A percentile compares a stretch with the other conserved stretches of the same genome.
Evolutionary conservation across 345 rosid species (phyloP).

Genomic region (Isatis tinctoria): DNA sequence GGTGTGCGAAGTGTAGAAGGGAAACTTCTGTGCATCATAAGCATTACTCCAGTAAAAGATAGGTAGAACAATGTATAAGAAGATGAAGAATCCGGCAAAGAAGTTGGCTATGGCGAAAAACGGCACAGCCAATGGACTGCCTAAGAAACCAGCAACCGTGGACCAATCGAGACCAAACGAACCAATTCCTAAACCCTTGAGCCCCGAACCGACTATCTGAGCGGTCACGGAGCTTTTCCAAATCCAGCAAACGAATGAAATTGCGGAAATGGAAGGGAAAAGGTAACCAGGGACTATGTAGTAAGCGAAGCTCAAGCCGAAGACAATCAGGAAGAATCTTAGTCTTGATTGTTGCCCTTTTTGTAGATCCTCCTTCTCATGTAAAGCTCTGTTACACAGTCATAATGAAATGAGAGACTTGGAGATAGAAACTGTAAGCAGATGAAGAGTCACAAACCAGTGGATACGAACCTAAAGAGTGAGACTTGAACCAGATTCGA

Average conservation of each 20-base stretch:
- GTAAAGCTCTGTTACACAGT: slow-evolving; percentile 51
- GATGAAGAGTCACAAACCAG: background rate
- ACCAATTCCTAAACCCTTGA: slow-evolving; percentile 61
- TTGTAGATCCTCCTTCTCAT: slow-evolving; percentile 50
- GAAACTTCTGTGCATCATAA: slow-evolving; percentile 52
- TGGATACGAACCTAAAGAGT: slow-evolving; percentile 52
- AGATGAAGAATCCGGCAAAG: slow-evolving; percentile 48
- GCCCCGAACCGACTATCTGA: slow-evolving; percentile 65
- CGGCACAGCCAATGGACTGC: slow-evolving; percentile 70
- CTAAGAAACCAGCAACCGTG: slow-evolving; percentile 58
- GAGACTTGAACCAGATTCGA: slow-evolving; percentile 75
- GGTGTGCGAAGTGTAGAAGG: slow-evolving; percentile 46
- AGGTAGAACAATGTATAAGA: slow-evolving; percentile 52
- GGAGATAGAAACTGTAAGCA: background rate
- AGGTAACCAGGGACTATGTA: slow-evolving; percentile 66
- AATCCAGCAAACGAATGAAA: slow-evolving; percentile 68
- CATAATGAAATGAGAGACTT: background rate
- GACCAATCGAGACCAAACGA: slow-evolving; percentile 83
- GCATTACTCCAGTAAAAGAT: slow-evolving; percentile 50
- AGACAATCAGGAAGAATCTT: slow-evolving; percentile 59
- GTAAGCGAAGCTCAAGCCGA: slow-evolving; percentile 62
- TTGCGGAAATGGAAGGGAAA: slow-evolving; percentile 57
- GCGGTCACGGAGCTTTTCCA: slow-evolving; percentile 62
- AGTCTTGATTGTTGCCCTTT: slow-evolving; percentile 56
- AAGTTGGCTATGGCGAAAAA: slow-evolving; percentile 58